Evolutionary conservation across 106 monocot genomes (phyloP).

Genomic region (Acanthochlamys bracteata): DNA sequence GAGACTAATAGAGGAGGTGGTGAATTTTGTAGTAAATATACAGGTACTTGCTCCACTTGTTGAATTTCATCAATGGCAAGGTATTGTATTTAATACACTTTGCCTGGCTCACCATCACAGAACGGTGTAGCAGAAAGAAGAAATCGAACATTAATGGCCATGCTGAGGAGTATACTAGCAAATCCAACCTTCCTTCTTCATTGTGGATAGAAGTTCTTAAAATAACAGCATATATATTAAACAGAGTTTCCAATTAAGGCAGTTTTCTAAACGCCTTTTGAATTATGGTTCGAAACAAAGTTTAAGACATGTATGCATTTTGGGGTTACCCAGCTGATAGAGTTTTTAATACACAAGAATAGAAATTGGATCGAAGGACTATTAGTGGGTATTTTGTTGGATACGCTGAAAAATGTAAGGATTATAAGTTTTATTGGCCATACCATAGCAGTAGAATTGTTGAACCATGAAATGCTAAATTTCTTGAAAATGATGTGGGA

Average conservation of each 20-base stretch:
- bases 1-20: conserved; percentile 7
- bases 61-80: background rate
- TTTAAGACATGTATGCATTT: conserved; percentile 6
- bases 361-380: background rate
- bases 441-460: background rate
- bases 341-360: background rate
- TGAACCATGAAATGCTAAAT: background rate
- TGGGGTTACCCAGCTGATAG: conserved; percentile 2
- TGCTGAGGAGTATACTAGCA: conserved; percentile 7
- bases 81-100: conserved; percentile 2
- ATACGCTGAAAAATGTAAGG: background rate
- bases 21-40: conserved; percentile 6
- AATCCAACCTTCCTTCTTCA: background rate
- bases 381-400: background rate
- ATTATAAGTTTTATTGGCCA: conserved; percentile 4
- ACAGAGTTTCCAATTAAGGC: conserved; percentile 6
- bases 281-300: conserved; percentile 1
- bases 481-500: background rate
- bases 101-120: background rate
- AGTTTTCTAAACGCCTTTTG: conserved; percentile 1
- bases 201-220: background rate
- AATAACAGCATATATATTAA: background rate
- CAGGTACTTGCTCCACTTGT: background rate
- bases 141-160: background rate
- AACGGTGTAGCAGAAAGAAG: conserved; percentile 2